These are phyloP conservation scores for Ascochyta lentis DNA, from an alignment of 2,329 filamentous ascomycete species.

Conservation along the genomic window DNA sequence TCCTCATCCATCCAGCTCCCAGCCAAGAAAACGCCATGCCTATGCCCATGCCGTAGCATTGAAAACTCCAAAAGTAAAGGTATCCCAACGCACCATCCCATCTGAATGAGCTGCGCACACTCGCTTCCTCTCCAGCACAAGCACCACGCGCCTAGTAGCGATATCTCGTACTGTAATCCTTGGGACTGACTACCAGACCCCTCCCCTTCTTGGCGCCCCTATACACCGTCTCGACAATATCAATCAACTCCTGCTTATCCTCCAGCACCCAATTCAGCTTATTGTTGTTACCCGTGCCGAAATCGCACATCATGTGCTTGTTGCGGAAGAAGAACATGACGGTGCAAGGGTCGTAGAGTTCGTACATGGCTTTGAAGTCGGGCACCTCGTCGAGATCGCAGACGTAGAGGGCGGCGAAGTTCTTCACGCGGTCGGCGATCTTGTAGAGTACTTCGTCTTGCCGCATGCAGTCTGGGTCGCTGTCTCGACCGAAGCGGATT, in stretches of 20 bases:
- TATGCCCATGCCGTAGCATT: slow-evolving; percentile 9
- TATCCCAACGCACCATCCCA: neutral
- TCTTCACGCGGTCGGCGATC: slow-evolving; percentile 92
- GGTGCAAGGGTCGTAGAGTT: slow-evolving; percentile 88
- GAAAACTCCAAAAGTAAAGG: neutral
- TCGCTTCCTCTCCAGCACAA: neutral
- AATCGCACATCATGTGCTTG: slow-evolving; percentile 99
- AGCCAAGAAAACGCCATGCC: neutral
- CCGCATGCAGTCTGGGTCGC: slow-evolving; percentile 78
- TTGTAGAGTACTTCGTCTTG: slow-evolving; percentile 95
- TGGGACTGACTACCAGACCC: slow-evolving; percentile 94
- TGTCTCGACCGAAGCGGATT: slow-evolving; percentile 90
- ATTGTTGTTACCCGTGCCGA: slow-evolving; percentile 96
- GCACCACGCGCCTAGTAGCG: slow-evolving; percentile 59
- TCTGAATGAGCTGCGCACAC: neutral
- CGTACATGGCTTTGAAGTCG: slow-evolving; percentile 90
- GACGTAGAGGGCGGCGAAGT: slow-evolving; percentile 81
- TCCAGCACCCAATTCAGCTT: slow-evolving; percentile 96
- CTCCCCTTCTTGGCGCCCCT: slow-evolving; percentile 97
- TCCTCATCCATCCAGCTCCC: too few species aligned
- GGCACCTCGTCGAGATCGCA: slow-evolving; percentile 78
- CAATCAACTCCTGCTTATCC: slow-evolving; percentile 97
- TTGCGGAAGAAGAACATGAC: slow-evolving; percentile 99
- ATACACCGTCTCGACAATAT: slow-evolving; percentile 98
- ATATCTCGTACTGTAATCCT: slow-evolving; percentile 77